Evolutionary conservation across 495 filamentous ascomycete genomes (phyloP), one percentile per base, ranked within the genome.

Genomic region (Xylaria telfairii): DNA sequence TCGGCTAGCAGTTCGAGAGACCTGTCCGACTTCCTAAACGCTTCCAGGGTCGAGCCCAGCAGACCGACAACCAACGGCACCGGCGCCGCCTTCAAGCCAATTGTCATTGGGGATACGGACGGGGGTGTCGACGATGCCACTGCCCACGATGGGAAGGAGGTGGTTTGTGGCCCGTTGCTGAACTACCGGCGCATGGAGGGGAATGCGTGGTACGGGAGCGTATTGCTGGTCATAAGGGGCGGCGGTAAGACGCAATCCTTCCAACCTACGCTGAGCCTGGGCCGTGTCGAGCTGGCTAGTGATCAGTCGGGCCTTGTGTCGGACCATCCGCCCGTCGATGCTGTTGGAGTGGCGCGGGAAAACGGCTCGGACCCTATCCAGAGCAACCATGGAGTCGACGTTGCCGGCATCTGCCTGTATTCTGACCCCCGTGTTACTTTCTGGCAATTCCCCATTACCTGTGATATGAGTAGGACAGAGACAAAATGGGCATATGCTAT

Each of bases 181-280:
- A 97, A 97, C 80, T 93, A 95, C 78, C 88, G 90, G 72, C 89
- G 90, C 76, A 96, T 94, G 92, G 90, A 90, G 79, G 86, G 87
- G 51, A 83, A 82, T 62, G 74, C 77, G n/a, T 97, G 94, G 94
- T 85, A 92, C 74, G 94, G 94, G 37, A 96, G 92, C 76, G 92
- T 97, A 17, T 81, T 97, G 76, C 83, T 97, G 62, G 92, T 97
- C 47, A 91, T 89, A 44, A 89, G 85, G 53, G 90, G 92, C 0
- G 89, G 90, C 2, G 86, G 83, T 15, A 84, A 84, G 72, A 79
- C 75, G 17, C 79, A 80, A 69, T 53, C 46, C 21, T 73, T 73
- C 24, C 71, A 71, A 59, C 83, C 83, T 44, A 73, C 57, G 17
- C 67, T 85, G 67, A 65, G 47, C 24, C 42, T 85, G 26, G 72